Evolutionary conservation across 345 rosid genomes (phyloP).

Genomic region (Acer yangbiense): DNA sequence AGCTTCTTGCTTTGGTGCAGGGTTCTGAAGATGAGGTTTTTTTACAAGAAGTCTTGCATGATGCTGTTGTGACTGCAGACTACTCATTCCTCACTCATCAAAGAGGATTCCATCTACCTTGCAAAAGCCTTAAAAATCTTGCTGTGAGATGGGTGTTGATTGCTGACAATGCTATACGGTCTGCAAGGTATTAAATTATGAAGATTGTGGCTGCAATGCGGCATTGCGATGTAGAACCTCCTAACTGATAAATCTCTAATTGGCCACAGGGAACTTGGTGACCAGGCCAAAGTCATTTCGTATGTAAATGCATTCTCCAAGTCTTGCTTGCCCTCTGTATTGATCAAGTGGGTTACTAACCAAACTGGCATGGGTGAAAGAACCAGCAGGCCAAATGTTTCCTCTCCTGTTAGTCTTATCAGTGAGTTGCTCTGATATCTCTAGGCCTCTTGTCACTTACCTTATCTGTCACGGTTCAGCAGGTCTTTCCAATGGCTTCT

Average conservation of each 20-base stretch:
- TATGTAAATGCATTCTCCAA: constrained; percentile 49
- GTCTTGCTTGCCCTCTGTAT: constrained; percentile 45
- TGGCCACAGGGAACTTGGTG: constrained; percentile 51
- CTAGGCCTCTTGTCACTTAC: constrained; percentile 18
- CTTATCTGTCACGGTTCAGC: neutral
- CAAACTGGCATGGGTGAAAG: constrained; percentile 45
- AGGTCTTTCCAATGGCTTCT: constrained; percentile 4
- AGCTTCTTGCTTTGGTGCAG: constrained; percentile 38
- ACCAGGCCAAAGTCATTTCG: constrained; percentile 41
- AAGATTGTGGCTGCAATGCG: constrained; percentile 9
- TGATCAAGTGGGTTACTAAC: constrained; percentile 57
- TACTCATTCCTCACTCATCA: constrained; percentile 47
- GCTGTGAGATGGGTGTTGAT: constrained; percentile 64
- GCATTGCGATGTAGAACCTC: constrained; percentile 16
- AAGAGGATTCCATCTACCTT: constrained; percentile 33
- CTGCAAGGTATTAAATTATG: constrained; percentile 44
- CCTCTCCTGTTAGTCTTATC: constrained; percentile 53
- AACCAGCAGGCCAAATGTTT: constrained; percentile 36
- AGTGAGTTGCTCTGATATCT: constrained; percentile 51
- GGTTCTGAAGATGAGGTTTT: constrained; percentile 52
- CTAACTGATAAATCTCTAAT: constrained; percentile 26
- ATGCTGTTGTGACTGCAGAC: constrained; percentile 49
- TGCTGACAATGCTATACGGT: constrained; percentile 45
- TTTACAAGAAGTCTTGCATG: constrained; percentile 46
- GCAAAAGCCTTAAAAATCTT: constrained; percentile 44